phyloP scores from a whole-genome alignment of 2,329 filamentous ascomycete species.

The Neonectria ditissima region DNA sequence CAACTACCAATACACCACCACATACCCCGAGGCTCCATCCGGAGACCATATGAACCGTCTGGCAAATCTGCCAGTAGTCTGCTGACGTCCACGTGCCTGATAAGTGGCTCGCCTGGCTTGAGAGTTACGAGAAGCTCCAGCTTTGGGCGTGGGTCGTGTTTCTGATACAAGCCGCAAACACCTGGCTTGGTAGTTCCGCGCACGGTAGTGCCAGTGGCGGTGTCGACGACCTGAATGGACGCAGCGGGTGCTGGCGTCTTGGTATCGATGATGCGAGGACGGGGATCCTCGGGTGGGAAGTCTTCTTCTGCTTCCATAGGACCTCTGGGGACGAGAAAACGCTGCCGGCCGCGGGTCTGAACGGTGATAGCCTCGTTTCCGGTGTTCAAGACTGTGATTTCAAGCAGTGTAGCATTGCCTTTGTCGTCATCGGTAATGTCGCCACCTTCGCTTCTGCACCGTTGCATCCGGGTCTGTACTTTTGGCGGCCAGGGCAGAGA shows the following conservation, averaged over 20 bases:
- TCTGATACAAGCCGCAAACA: conserved; percentile 5
- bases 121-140: conserved; percentile 14
- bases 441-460: neutral
- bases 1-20: conserved; percentile 25
- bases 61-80: conserved; percentile 9
- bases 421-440: neutral
- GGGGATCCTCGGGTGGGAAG: neutral
- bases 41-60: conserved; percentile 18
- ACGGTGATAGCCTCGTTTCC: neutral
- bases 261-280: neutral
- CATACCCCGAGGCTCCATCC: conserved; percentile 20
- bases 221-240: neutral
- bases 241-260: neutral
- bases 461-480: conserved; percentile 5
- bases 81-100: conserved; percentile 15
- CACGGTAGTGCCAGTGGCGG: neutral
- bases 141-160: conserved; percentile 19
- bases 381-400: neutral
- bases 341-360: neutral
- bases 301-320: neutral
- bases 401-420: neutral
- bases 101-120: conserved; percentile 16
- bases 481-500: conserved; percentile 17
- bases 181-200: neutral
- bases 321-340: neutral